Conservation (phyloP, 2,329 filamentous ascomycete genomes). For the Colletotrichum plurivorum region DNA sequence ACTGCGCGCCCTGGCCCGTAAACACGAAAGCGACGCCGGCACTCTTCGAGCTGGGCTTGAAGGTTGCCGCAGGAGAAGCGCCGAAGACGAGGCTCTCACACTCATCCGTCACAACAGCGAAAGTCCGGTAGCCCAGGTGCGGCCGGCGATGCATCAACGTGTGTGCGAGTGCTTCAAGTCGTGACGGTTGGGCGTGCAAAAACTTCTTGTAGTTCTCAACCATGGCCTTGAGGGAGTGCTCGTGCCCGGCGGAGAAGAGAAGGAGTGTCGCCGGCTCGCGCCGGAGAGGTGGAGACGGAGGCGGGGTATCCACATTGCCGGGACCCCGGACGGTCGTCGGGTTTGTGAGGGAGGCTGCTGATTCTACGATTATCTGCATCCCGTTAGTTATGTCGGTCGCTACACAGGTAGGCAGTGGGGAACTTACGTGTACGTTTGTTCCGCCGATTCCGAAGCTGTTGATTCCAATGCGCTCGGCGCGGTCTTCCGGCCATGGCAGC, state of each 20-base stretch:
- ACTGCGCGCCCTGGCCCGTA: slow-evolving; percentile 63
- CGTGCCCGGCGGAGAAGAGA: slow-evolving; percentile 42
- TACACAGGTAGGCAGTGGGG: too few species aligned
- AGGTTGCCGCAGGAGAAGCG: slow-evolving; percentile 35
- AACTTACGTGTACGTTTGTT: slow-evolving; percentile 52
- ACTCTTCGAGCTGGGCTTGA: slow-evolving; percentile 26
- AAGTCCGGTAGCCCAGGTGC: slow-evolving; percentile 46
- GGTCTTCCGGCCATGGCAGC: slow-evolving; percentile 44
- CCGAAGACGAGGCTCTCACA: slow-evolving; percentile 43
- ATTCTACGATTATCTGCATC: slow-evolving; percentile 27
- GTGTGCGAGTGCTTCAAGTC: slow-evolving; percentile 45
- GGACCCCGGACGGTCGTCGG: slow-evolving; percentile 13
- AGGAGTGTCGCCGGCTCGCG: slow-evolving; percentile 23
- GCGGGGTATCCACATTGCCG: slow-evolving; percentile 21
- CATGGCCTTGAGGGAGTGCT: slow-evolving; percentile 43
- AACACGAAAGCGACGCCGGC: slow-evolving; percentile 49
- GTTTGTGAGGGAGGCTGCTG: slow-evolving; percentile 2
- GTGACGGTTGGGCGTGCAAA: slow-evolving; percentile 27
- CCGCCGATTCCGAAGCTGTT: slow-evolving; percentile 59
- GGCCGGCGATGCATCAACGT: slow-evolving; percentile 49
- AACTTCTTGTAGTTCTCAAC: slow-evolving; percentile 45
- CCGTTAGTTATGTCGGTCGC: too few species aligned
- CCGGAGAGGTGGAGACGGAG: slow-evolving; percentile 21
- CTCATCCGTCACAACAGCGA: slow-evolving; percentile 38
- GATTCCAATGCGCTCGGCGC: slow-evolving; percentile 49